phyloP scores from a whole-genome alignment of 345 rosid species.

The Adansonia digitata region DNA sequence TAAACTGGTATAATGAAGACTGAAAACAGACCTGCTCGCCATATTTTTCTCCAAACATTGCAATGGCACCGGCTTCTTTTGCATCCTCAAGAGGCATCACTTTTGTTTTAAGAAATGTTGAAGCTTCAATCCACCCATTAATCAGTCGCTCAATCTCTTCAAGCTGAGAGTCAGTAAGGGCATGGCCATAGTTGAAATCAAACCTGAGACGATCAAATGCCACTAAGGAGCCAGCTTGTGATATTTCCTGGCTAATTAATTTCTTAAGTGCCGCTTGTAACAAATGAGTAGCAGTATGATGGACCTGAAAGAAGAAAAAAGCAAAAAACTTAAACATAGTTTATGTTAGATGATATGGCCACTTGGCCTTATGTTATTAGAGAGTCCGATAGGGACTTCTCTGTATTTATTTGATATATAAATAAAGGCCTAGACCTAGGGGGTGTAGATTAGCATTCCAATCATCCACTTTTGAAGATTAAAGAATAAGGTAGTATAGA shows the following conservation, averaged over 20 bases:
- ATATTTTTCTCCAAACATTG: conserved; percentile 98
- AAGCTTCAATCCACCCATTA: conserved; percentile 82
- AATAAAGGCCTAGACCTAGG: not conserved
- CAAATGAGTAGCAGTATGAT: conserved; percentile 96
- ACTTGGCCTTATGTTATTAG: not conserved
- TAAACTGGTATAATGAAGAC: conserved; percentile 4
- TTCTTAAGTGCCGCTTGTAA: conserved; percentile 89
- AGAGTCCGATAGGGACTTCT: not conserved
- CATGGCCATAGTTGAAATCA: conserved; percentile 82
- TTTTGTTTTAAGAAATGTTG: conserved; percentile 67
- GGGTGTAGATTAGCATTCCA: not conserved
- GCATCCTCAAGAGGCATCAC: conserved; percentile 80
- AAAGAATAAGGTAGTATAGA: not conserved
- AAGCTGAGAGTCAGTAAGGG: conserved; percentile 61
- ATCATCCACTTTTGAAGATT: not conserved
- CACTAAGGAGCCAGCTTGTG: conserved; percentile 97
- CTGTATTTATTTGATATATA: not conserved
- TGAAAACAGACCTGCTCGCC: conserved; percentile 63
- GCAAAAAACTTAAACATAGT: not conserved
- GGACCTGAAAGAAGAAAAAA: conserved; percentile 51
- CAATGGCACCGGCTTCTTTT: conserved; percentile 85
- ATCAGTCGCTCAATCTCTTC: conserved; percentile 67
- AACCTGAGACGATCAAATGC: conserved; percentile 96
- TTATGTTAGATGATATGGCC: not conserved
- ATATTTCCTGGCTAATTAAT: conserved; percentile 78